These are phyloP conservation scores for Alnus rubra DNA, from an alignment of 306 rosid species.

Conservation along the genomic window DNA sequence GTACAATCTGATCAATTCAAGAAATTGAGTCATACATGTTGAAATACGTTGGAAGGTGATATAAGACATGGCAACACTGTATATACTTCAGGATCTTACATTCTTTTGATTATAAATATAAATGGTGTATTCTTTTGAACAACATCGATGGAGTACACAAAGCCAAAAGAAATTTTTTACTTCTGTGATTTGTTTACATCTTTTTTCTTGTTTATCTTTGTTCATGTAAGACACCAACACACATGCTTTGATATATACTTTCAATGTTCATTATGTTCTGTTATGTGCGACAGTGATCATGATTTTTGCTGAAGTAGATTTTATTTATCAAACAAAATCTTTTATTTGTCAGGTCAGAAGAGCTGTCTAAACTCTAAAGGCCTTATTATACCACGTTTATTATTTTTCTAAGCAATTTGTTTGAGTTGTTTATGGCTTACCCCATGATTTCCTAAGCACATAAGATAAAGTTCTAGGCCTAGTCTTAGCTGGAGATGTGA, in stretches of 20 bases:
- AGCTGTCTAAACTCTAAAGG: no score
- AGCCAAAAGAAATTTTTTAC: neutral
- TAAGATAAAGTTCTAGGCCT: no score
- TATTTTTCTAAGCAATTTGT: no score
- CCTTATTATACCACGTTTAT: no score
- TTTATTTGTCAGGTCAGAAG: neutral
- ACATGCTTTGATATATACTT: neutral
- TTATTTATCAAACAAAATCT: neutral
- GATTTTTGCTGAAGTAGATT: neutral
- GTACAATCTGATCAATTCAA: slow-evolving; percentile 35
- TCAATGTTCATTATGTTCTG: neutral
- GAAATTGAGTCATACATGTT: slow-evolving; percentile 26
- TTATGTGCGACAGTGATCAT: neutral
- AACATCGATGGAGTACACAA: no score
- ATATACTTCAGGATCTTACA: neutral
- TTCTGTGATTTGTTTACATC: neutral
- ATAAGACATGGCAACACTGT: neutral
- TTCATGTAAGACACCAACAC: neutral
- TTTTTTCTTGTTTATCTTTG: neutral
- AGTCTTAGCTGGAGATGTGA: no score
- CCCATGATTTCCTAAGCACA: no score
- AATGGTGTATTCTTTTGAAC: neutral
- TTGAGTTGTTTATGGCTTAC: no score
- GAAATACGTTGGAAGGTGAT: slow-evolving; percentile 31
- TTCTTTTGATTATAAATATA: neutral